Percentiles rank a stretch among this genome's conserved stretches.
phyloP scores from a whole-genome alignment of 2,329 filamentous ascomycete species.

The Drechslerella coelobrocha region DNA sequence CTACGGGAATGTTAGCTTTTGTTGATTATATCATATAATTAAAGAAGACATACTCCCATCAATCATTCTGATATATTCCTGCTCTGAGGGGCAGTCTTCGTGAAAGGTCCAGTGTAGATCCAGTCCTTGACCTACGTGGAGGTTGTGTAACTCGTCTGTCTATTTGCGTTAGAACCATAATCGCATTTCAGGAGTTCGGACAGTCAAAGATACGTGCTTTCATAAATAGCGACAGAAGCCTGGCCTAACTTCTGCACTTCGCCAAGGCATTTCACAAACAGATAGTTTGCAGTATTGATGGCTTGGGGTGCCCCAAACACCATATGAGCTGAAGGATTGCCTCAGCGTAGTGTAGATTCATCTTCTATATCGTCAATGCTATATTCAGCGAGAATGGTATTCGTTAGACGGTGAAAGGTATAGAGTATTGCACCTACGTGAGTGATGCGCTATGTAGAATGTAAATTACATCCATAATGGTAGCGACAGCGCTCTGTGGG shows the following conservation, averaged over 20 bases:
- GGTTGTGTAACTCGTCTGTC: background rate
- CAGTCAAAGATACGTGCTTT: background rate
- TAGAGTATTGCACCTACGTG: background rate
- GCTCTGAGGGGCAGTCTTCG: background rate
- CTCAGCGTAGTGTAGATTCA: background rate
- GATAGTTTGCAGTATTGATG: slow-evolving; percentile 6
- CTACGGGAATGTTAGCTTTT: background rate
- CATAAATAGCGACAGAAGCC: background rate
- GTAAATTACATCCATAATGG: background rate
- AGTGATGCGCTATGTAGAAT: background rate
- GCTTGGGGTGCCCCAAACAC: background rate
- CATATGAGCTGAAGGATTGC: background rate
- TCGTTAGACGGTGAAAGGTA: background rate
- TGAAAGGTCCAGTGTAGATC: slow-evolving; percentile 2
- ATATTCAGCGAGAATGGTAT: background rate
- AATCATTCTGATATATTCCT: slow-evolving; percentile 1
- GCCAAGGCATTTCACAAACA: slow-evolving; percentile 1
- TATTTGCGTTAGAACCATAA: background rate
- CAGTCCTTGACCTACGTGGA: background rate
- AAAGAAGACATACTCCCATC: background rate
- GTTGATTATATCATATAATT: background rate
- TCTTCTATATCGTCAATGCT: slow-evolving; percentile 6
- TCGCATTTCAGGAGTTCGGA: background rate
- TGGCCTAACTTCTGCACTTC: background rate
- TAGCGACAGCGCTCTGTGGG: background rate